These are phyloP conservation scores for Erysimum cheiranthoides DNA, from an alignment of 345 rosid species.

Conservation along the genomic window DNA sequence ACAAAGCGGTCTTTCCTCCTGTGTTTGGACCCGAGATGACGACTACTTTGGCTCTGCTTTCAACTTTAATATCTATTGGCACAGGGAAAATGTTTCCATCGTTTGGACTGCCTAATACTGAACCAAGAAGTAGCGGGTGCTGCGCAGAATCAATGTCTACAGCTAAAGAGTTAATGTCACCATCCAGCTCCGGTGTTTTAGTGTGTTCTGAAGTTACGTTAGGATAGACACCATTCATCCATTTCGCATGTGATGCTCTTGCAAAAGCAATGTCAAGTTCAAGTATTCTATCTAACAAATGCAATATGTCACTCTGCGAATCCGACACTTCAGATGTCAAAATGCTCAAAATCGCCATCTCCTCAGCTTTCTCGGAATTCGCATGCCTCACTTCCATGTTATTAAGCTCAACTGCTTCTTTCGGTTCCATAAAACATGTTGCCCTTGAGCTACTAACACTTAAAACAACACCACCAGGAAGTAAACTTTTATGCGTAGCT, in stretches of 20 bases:
- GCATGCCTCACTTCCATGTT: constrained; percentile 86
- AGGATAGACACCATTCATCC: constrained; percentile 75
- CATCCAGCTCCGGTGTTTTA: constrained; percentile 36
- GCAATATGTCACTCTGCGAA: constrained; percentile 53
- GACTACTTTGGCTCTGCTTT: constrained; percentile 68
- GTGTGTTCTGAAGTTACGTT: constrained; percentile 48
- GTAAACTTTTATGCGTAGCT: constrained; percentile 69
- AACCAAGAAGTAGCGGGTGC: constrained; percentile 81
- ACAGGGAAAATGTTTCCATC: constrained; percentile 62
- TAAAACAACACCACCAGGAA: constrained; percentile 68
- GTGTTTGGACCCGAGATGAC: constrained; percentile 94
- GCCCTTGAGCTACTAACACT: constrained; percentile 83
- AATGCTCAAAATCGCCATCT: constrained; percentile 70
- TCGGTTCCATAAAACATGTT: constrained; percentile 92
- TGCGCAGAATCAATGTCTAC: constrained; percentile 72
- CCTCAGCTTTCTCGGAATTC: constrained; percentile 72
- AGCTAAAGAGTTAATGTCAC: constrained; percentile 42
- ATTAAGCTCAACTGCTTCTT: constrained; percentile 85
- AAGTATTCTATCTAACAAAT: constrained; percentile 64
- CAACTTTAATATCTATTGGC: constrained; percentile 84
- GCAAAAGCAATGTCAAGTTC: constrained; percentile 89
- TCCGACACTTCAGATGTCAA: constrained; percentile 74
- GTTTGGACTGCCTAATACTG: constrained; percentile 40
- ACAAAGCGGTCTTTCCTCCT: constrained; percentile 96
- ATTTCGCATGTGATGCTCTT: constrained; percentile 82